Conservation (phyloP, 345 rosid species). For the Citrus glauca region DNA sequence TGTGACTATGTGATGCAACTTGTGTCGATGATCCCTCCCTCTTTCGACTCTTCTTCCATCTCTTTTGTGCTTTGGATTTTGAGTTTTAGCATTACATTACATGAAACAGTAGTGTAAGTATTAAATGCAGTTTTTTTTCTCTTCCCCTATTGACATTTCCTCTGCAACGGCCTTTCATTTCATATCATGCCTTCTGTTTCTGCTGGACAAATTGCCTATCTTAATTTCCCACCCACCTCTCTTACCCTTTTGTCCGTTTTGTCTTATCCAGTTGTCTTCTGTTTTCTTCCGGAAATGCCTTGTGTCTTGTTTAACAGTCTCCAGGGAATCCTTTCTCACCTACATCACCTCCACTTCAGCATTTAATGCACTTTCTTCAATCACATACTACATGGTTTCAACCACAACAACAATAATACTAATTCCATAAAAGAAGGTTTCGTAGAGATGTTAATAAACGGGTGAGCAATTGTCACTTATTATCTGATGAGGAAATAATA, state of each 20-base stretch:
- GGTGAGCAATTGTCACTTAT: no score
- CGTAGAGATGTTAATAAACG: no score
- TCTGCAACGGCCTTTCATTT: conserved; percentile 39
- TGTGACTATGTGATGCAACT: not conserved
- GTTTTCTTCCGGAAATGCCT: conserved; percentile 17
- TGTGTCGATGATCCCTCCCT: no score
- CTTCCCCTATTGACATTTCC: conserved; percentile 28
- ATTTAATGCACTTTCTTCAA: conserved; percentile 8
- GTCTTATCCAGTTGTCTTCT: conserved; percentile 31
- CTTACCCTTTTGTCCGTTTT: conserved; percentile 16
- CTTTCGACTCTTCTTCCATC: not conserved
- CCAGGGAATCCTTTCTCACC: not conserved
- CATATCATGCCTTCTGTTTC: conserved; percentile 25
- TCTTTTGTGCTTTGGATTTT: conserved; percentile 26
- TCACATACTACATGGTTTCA: no score
- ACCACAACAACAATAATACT: no score
- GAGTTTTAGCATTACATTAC: not conserved
- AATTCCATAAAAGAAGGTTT: no score
- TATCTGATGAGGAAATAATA: no score
- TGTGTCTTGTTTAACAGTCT: conserved; percentile 2
- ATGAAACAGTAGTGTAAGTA: not conserved
- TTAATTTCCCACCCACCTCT: conserved; percentile 26
- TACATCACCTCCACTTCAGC: not conserved
- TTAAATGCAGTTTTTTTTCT: conserved; percentile 23
- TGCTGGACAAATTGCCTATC: not conserved